A percentile compares a stretch with the other conserved stretches of the same genome.
Evolutionary conservation across 1,284 basidiomycete species (phyloP).

Genomic region (Mycena sp.): DNA sequence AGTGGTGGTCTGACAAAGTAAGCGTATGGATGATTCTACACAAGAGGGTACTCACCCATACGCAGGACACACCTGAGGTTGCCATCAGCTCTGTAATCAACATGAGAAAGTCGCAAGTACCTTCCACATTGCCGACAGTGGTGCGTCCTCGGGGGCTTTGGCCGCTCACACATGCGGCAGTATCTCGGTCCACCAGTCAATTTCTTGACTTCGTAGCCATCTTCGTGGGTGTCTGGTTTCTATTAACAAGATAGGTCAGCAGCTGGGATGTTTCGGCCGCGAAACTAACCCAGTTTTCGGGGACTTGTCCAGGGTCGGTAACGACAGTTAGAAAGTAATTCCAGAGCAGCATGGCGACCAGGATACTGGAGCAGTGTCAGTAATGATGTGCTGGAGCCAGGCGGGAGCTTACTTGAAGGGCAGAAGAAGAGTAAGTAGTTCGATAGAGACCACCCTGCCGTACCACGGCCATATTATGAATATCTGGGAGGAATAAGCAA

Average conservation of each 20-base stretch:
- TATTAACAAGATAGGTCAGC: slow-evolving; percentile 40
- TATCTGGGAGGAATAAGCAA: slow-evolving; percentile 88
- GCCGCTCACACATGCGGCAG: slow-evolving; percentile 81
- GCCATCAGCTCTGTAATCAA: too few species aligned
- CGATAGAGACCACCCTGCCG: slow-evolving; percentile 72
- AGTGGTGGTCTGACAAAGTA: slow-evolving; percentile 81
- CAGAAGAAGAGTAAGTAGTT: slow-evolving; percentile 76
- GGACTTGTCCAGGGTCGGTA: slow-evolving; percentile 88
- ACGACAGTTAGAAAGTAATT: slow-evolving; percentile 87
- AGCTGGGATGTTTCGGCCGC: slow-evolving; percentile 12
- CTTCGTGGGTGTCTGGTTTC: slow-evolving; percentile 77
- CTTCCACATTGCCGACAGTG: slow-evolving; percentile 89
- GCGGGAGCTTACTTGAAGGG: slow-evolving; percentile 85
- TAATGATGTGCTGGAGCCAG: slow-evolving; percentile 5
- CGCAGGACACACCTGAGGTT: slow-evolving; percentile 82
- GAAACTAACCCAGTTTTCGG: slow-evolving; percentile 77
- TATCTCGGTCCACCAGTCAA: slow-evolving; percentile 82
- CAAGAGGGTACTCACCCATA: slow-evolving; percentile 67
- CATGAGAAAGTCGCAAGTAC: slow-evolving; percentile 46
- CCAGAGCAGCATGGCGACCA: slow-evolving; percentile 84
- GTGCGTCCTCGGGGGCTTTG: slow-evolving; percentile 84
- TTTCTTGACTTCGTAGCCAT: slow-evolving; percentile 90
- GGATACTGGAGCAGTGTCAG: slow-evolving; percentile 55
- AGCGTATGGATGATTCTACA: not conserved
- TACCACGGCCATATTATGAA: slow-evolving; percentile 96